Evolutionary conservation across 1,139 yeast genomes (phyloP).

Genomic region (Pichia sp.): DNA sequence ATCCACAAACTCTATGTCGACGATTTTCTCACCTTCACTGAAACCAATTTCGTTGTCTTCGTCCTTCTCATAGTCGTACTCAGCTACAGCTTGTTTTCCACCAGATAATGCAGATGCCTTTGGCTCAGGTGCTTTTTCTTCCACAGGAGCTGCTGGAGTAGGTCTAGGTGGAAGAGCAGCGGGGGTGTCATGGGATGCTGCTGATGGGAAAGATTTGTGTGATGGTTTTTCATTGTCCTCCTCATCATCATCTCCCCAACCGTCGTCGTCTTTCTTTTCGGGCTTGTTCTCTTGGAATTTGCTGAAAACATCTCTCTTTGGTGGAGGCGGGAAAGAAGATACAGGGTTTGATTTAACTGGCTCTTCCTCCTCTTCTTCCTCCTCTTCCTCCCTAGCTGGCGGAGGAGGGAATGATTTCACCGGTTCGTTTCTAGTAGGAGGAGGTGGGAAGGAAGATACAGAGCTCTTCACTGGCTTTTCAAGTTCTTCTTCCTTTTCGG

Average conservation of each 20-base stretch:
- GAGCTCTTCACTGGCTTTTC: conserved; percentile 21
- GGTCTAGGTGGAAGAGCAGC: conserved; percentile 29
- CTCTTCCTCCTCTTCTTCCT: conserved; percentile 24
- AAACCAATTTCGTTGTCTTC: conserved; percentile 73
- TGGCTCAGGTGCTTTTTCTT: conserved; percentile 13
- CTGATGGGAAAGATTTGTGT: conserved; percentile 1
- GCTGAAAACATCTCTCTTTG: conserved; percentile 21
- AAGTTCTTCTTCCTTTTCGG: conserved; percentile 23
- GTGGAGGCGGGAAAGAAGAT: conserved; percentile 28
- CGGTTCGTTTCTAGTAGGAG: conserved; percentile 14
- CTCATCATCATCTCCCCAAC: conserved; percentile 30
- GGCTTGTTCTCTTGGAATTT: conserved; percentile 16
- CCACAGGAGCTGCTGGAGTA: conserved; percentile 8
- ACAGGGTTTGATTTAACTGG: conserved; percentile 20
- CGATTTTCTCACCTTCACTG: conserved; percentile 59
- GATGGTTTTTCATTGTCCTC: conserved; percentile 18
- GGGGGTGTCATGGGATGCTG: conserved; percentile 20
- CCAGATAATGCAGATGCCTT: conserved; percentile 1
- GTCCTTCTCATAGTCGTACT: conserved; percentile 65
- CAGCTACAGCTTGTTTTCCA: conserved; percentile 49
- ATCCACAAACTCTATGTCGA: conserved; percentile 65
- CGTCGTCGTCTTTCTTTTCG: conserved; percentile 29
- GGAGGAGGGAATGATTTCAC: conserved; percentile 26
- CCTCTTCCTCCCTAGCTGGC: conserved; percentile 23
- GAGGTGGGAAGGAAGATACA: conserved; percentile 20